Base-by-base conservation (phyloP, 2,329 filamentous ascomycete species). In the Aspergillus terreus region DNA sequence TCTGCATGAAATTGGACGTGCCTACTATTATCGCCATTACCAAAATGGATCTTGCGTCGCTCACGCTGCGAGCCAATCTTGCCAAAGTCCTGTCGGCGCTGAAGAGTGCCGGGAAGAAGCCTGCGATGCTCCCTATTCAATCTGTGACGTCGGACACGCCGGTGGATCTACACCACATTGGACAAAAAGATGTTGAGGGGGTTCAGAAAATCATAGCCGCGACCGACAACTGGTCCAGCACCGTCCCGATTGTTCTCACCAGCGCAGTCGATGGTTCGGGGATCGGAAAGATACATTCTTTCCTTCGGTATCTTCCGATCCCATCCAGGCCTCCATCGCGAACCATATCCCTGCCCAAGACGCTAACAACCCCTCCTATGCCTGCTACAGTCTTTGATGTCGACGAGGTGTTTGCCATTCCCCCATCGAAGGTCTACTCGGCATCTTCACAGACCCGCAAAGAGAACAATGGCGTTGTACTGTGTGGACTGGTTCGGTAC, bases 1-100 rank as follows among this genome's bases (percentile, higher is more conserved):
- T 99, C 2, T 96, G 92, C 62, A 77, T 96, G 27, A 88, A 90
- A 58, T 75, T 97, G 15, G 80, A 85, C 17, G 78, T 92, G 9
- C 90, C 91, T 0, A 76, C 96, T 50, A 81, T 88, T 6, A 81
- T 99, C 10, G 80, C 92, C 21, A 87, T 99, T 52, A 97, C 94
- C 1, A 99, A 97, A 66, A 79, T 95, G 55, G 94, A 99, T 61
- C 71, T 95, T 41, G 90, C 91, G 14, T 92, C 86, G 12, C 91
- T 86, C 58, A 70, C 84, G 9, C 69, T 97, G 7, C 83, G 85
- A 50, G 81, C 82, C 46, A 90, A 83, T 0, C 75, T 97, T 54
- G 81, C 81, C 14, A 88, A 85, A 60, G 76, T 96, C 2, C 75
- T 97, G 30, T 87, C 90, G 0, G 80, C 83, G 2, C 76, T 97